These are phyloP conservation scores for Arabis alpina DNA, from an alignment of 345 rosid genomes.

Conservation along the genomic window DNA sequence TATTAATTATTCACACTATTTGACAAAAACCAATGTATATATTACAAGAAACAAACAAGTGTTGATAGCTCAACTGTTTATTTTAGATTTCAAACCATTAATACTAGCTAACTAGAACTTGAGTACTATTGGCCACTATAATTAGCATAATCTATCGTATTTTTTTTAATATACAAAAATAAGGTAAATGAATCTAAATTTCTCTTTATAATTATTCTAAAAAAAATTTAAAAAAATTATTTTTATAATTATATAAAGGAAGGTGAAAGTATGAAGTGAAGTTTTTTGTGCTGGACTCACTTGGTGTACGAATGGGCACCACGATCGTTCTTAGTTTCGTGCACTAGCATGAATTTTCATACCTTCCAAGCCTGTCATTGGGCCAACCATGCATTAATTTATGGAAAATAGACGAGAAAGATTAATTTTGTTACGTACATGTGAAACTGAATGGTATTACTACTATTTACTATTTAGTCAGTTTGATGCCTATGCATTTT, in stretches of 20 bases:
- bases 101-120: background rate
- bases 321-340: background rate
- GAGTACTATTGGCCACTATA: background rate
- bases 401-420: background rate
- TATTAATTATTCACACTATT: no score
- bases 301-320: background rate
- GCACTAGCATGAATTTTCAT: conserved; percentile 11
- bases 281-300: conserved; percentile 7
- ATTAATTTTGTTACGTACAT: background rate
- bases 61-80: background rate
- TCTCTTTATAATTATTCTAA: no score
- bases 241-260: no score
- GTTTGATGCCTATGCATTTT: no score
- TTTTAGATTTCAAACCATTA: background rate
- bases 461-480: no score
- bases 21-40: no score
- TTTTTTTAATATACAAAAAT: background rate
- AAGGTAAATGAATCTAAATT: background rate
- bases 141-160: background rate
- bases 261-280: background rate
- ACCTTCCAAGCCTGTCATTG: conserved; percentile 23
- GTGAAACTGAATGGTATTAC: background rate
- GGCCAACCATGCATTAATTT: conserved; percentile 22
- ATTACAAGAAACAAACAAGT: no score
- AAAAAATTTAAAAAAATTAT: no score